A percentile compares a stretch with the other conserved stretches of the same genome.
These are phyloP conservation scores for Plectosphaerella cucumerina DNA, from an alignment of 2,329 filamentous ascomycete species.

Conservation along the genomic window DNA sequence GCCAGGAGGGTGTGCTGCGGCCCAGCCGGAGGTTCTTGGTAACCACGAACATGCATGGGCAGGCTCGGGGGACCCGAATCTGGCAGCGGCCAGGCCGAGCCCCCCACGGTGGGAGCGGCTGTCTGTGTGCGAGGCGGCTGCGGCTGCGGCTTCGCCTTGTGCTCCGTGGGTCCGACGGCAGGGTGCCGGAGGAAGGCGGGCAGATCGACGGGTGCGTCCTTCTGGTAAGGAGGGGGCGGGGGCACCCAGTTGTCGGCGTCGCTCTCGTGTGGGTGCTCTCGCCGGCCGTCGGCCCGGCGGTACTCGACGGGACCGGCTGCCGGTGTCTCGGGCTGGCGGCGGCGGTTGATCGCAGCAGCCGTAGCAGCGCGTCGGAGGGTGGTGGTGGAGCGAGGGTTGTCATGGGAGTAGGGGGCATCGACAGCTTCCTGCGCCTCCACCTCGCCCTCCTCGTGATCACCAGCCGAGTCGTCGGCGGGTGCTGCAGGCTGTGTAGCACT, in stretches of 20 bases:
- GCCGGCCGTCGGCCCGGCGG: slow-evolving; percentile 63
- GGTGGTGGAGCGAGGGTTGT: slow-evolving; percentile 64
- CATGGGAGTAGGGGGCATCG: slow-evolving; percentile 70
- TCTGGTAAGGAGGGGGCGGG: slow-evolving; percentile 75
- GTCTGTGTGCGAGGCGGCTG: slow-evolving; percentile 16
- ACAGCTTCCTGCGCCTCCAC: slow-evolving; percentile 56
- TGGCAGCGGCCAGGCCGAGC: slow-evolving; percentile 10
- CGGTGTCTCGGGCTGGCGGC: slow-evolving; percentile 56
- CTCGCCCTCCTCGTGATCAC: slow-evolving; percentile 32
- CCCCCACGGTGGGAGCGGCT: slow-evolving; percentile 9
- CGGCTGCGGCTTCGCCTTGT: slow-evolving; percentile 15
- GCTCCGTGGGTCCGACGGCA: slow-evolving; percentile 30
- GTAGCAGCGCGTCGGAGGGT: slow-evolving; percentile 70
- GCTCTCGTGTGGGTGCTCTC: slow-evolving; percentile 77
- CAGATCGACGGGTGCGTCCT: slow-evolving; percentile 55
- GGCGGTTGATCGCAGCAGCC: slow-evolving; percentile 70
- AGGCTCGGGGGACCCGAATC: slow-evolving; percentile 4
- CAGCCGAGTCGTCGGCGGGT: slow-evolving; percentile 4
- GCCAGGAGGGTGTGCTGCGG: not conserved
- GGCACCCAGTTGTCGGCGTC: slow-evolving; percentile 88
- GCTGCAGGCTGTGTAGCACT: slow-evolving; percentile 11
- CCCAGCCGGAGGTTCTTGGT: slow-evolving; percentile 2
- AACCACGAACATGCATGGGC: not conserved
- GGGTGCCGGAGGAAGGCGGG: slow-evolving; percentile 52
- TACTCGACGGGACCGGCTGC: slow-evolving; percentile 55